Conservation (phyloP, 2,329 filamentous ascomycete species). For the Hypoxylon rubiginosum region DNA sequence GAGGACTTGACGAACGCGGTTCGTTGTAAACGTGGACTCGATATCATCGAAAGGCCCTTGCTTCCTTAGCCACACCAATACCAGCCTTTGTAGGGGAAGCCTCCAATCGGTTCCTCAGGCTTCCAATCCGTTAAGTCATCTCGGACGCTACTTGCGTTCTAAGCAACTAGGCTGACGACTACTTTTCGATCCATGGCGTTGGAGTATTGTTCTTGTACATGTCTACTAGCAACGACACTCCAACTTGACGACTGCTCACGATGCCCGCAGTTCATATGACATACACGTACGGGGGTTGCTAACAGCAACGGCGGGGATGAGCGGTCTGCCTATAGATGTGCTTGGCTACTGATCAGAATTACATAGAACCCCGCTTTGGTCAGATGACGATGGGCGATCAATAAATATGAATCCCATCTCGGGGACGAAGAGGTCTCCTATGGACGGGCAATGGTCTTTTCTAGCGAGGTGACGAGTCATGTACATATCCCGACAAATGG, state of each 20-base stretch:
- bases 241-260: conserved; percentile 53
- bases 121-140: conserved; percentile 49
- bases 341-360: conserved; percentile 56
- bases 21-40: conserved; percentile 56
- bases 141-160: conserved; percentile 43
- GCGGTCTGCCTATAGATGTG: conserved; percentile 53
- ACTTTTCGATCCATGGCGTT: conserved; percentile 43
- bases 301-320: conserved; percentile 53
- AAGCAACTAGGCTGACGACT: conserved; percentile 53
- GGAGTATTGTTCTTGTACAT: conserved; percentile 31
- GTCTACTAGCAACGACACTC: conserved; percentile 44
- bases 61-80: conserved; percentile 48
- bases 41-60: conserved; percentile 52
- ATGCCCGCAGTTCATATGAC: conserved; percentile 56
- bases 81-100: conserved; percentile 61
- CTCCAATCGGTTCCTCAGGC: conserved; percentile 51
- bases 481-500: conserved; percentile 8
- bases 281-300: conserved; percentile 46
- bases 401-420: conserved; percentile 22
- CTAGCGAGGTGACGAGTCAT: conserved; percentile 34
- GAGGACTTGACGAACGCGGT: conserved; percentile 57
- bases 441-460: conserved; percentile 10
- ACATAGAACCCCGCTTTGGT: conserved; percentile 46
- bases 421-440: conserved; percentile 1
- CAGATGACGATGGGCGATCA: conserved; percentile 38